These are phyloP conservation scores for Gypsophila paniculata DNA, from an alignment of 179 eudicot species.

Conservation along the genomic window DNA sequence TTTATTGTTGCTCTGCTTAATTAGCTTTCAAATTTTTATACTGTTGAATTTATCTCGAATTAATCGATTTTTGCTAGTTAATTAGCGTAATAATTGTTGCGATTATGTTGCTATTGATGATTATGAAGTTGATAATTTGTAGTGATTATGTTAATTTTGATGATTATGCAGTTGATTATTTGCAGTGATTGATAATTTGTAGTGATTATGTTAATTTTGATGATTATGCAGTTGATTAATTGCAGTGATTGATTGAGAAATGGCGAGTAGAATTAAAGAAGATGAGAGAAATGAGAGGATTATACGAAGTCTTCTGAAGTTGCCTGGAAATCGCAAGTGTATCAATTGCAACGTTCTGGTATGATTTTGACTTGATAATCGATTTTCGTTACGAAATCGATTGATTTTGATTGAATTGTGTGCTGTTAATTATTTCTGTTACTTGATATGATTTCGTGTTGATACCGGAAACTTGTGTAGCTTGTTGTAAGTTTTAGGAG, in stretches of 20 bases:
- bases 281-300: slow-evolving; percentile 79
- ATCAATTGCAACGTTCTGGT: slow-evolving; percentile 92
- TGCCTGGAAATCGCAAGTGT: slow-evolving; percentile 74
- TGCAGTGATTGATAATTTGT: slow-evolving; percentile 19
- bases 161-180: not conserved
- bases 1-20: not conserved
- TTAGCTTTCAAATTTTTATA: slow-evolving; percentile 14
- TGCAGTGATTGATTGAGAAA: slow-evolving; percentile 32
- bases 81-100: too few species aligned
- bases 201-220: not conserved
- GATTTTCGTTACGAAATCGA: not conserved
- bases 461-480: too few species aligned
- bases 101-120: too few species aligned
- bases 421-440: not conserved
- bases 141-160: not conserved
- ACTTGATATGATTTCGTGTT: not conserved
- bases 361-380: slow-evolving; percentile 22
- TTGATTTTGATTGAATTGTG: not conserved
- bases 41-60: not conserved
- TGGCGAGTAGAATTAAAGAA: slow-evolving; percentile 78
- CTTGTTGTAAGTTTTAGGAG: too few species aligned
- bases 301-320: slow-evolving; percentile 73
- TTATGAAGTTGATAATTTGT: too few species aligned
- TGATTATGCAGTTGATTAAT: not conserved
- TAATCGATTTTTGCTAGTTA: too few species aligned